A percentile compares a stretch with the other conserved stretches of the same genome.
These are phyloP conservation scores for Globisporangium mamillatum DNA, from an alignment of 352 stramenopile genomes.

Conservation along the genomic window DNA sequence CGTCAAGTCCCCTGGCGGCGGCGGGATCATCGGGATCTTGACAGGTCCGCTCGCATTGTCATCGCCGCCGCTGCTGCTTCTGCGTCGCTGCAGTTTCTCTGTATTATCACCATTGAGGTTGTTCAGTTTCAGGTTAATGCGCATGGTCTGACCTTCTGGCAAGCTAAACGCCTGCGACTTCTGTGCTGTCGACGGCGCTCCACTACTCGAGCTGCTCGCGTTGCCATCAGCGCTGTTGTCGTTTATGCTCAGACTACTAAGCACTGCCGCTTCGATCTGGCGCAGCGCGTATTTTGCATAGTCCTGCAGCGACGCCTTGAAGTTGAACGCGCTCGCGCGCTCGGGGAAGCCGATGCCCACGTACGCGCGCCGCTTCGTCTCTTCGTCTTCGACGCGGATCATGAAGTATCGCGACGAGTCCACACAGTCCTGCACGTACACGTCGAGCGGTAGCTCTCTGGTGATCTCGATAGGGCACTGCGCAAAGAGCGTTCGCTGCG, in stretches of 20 bases:
- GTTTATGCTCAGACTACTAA: conserved; percentile 11
- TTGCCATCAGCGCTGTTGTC: conserved; percentile 1
- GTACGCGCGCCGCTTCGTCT: conserved; percentile 68
- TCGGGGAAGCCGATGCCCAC: conserved; percentile 80
- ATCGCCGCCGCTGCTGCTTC: conserved; percentile 28
- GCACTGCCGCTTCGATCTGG: conserved; percentile 42
- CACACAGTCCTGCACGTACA: conserved; percentile 84
- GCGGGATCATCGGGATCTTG: conserved; percentile 60
- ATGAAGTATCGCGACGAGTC: conserved; percentile 90
- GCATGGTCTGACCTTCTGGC: conserved; percentile 66
- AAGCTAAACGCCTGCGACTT: conserved; percentile 59
- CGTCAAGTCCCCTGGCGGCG: conserved; percentile 39
- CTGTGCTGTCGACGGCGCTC: conserved; percentile 20
- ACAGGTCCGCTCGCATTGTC: conserved; percentile 21
- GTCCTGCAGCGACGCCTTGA: conserved; percentile 81
- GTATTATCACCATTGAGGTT: conserved; percentile 23
- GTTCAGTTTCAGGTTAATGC: conserved; percentile 71
- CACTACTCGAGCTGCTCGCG: neutral
- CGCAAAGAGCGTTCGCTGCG: conserved; percentile 51
- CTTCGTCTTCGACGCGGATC: conserved; percentile 78
- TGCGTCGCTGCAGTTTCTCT: conserved; percentile 25
- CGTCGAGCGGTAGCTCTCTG: conserved; percentile 51
- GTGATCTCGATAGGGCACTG: conserved; percentile 78
- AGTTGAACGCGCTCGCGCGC: conserved; percentile 77
- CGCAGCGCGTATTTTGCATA: conserved; percentile 79